These are phyloP conservation scores for Globisporangium mamillatum DNA, from an alignment of 352 stramenopile species.

Conservation along the genomic window DNA sequence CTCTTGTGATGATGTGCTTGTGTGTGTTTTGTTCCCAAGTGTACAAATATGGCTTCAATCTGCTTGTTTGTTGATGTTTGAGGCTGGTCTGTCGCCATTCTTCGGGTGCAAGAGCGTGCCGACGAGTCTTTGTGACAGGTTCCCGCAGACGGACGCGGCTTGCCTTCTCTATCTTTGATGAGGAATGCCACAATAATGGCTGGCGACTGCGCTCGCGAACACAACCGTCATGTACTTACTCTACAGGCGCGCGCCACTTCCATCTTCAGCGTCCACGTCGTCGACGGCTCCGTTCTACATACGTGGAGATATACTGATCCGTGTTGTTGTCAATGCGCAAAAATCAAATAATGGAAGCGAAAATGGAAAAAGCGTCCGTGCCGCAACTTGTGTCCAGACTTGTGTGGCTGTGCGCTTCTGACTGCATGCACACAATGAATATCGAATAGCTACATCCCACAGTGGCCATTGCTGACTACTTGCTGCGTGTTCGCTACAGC, in stretches of 20 bases:
- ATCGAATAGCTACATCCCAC: neutral
- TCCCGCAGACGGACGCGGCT: neutral
- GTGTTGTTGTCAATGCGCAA: neutral
- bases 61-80: neutral
- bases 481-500: neutral
- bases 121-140: neutral
- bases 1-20: neutral
- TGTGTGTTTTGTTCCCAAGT: neutral
- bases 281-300: neutral
- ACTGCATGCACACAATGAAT: neutral
- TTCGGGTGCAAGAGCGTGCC: neutral
- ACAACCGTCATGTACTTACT: neutral
- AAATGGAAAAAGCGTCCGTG: neutral
- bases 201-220: constrained; percentile 2
- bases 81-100: neutral
- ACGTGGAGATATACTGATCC: neutral
- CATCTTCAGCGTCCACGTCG: neutral
- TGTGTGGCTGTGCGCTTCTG: neutral
- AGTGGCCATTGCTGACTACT: neutral
- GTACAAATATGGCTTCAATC: neutral
- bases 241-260: neutral
- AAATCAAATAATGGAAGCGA: neutral
- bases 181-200: neutral
- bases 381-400: neutral
- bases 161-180: neutral